Base-by-base conservation (phyloP, 1,139 yeast genomes). In the Pichia sp. region DNA sequence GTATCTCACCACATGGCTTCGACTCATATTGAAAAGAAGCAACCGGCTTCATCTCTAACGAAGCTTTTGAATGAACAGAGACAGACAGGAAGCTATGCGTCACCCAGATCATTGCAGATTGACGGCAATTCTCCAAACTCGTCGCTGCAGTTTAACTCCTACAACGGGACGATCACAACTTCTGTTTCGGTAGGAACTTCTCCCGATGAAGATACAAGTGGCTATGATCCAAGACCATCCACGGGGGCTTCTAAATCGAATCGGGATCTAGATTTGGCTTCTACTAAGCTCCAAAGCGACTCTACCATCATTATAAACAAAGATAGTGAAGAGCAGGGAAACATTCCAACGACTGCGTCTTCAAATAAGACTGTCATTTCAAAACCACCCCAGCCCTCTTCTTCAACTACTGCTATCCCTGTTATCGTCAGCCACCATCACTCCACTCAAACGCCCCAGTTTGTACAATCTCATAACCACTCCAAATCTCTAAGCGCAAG, bases 181-280 rank as follows among this genome's bases (percentile, higher is more conserved):
- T 58, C 65, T 2, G 56, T 60, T 3, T 58, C 64, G 6, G 50
- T 60, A 11, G 65, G 60, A 1, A 56, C 58, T 2, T 59, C 64
- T 3, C 60, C 62, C 2, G 58, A 56, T 3, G 58, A 51, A 4
- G 53, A 45, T 11, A 50, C 47, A 11, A 41, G 41, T 16, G 36
- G 50, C 1, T 50, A 39, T 33, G 55, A 53, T 36, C 53, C 55
- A 29, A 50, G 56, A 37, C 16, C 33, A 16, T n/a, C n/a, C 7
- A 9, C 29, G 8, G 40, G 35, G 7, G 36, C 40, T 27, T 26
- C 38, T 10, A 35, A n/a, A 16, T 29, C 27, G 8, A 28, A 27
- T n/a, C 16, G 11, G 6, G 9, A 16, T 28, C 23, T 9, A 4
- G 28, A 36, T n/a, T 8, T 36, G 11, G 5, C 38, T 6, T 27